These are phyloP conservation scores for Fusarium praegraminearum DNA, from an alignment of 2,329 filamentous ascomycete species.

Conservation along the genomic window DNA sequence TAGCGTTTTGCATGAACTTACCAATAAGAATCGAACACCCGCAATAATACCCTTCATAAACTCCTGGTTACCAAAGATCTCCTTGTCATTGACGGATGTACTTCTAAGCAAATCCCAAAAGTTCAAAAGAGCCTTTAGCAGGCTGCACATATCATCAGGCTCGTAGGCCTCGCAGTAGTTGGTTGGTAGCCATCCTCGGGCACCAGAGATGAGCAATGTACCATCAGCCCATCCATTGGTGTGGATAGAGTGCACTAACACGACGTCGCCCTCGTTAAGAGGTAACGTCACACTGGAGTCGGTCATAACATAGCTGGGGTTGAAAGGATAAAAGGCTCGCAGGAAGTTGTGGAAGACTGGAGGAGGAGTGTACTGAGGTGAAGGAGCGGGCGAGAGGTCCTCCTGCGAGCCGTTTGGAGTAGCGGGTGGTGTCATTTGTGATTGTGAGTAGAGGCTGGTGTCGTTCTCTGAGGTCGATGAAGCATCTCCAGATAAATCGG, in stretches of 20 bases:
- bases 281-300: constrained; percentile 90
- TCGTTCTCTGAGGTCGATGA: constrained; percentile 49
- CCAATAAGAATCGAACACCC: constrained; percentile 88
- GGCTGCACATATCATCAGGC: constrained; percentile 83
- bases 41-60: constrained; percentile 95
- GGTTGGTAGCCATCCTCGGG: constrained; percentile 94
- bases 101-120: constrained; percentile 92
- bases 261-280: constrained; percentile 89
- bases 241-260: constrained; percentile 95
- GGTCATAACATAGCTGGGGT: constrained; percentile 80
- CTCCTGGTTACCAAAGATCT: constrained; percentile 89
- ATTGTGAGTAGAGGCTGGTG: constrained; percentile 59
- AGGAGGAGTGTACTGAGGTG: constrained; percentile 57
- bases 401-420: constrained; percentile 79
- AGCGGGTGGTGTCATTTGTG: constrained; percentile 81
- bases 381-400: constrained; percentile 56
- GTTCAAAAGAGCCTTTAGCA: constrained; percentile 87
- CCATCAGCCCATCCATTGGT: constrained; percentile 99
- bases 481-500: constrained; percentile 48
- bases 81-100: constrained; percentile 78
- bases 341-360: constrained; percentile 93
- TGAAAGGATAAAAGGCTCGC: constrained; percentile 92
- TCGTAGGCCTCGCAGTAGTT: constrained; percentile 98
- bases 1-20: constrained; percentile 62
- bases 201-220: constrained; percentile 85